Evolutionary conservation across 495 filamentous ascomycete genomes (phyloP).

Genomic region (Penicillium diatomitis): DNA sequence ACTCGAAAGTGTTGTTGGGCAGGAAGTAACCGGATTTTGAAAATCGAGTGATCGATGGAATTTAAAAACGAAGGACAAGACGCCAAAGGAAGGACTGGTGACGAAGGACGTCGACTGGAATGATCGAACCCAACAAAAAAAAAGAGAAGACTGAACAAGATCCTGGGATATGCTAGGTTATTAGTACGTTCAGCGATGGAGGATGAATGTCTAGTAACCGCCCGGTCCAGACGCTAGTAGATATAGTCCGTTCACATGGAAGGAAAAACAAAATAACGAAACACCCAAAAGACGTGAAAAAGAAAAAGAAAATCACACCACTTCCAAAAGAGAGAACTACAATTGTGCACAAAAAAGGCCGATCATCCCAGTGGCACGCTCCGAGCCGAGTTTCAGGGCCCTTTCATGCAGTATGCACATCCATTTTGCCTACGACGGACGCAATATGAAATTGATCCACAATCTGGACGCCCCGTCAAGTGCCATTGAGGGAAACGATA

Average conservation of each 20-base stretch:
- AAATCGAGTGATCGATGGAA: too few relatives aligned
- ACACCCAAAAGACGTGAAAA: too few relatives aligned
- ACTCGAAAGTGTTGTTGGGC: not conserved
- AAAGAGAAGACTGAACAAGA: slow-evolving; percentile 16
- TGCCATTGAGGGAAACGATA: slow-evolving; percentile 16
- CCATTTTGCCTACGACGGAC: slow-evolving; percentile 16
- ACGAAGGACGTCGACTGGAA: slow-evolving; percentile 3
- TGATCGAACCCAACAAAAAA: slow-evolving; percentile 6
- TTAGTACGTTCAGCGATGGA: slow-evolving; percentile 6
- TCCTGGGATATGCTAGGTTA: slow-evolving; percentile 18
- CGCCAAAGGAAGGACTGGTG: slow-evolving; percentile 19
- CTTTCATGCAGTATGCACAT: slow-evolving; percentile 21
- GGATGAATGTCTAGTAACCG: slow-evolving; percentile 4
- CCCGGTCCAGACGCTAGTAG: slow-evolving; percentile 6
- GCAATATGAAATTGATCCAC: slow-evolving; percentile 13
- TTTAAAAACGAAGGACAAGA: slow-evolving; percentile 17
- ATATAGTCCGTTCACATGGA: slow-evolving; percentile 8
- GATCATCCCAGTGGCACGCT: not conserved
- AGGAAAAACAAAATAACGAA: too few relatives aligned
- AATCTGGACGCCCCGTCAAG: slow-evolving; percentile 6
- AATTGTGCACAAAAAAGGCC: not conserved
- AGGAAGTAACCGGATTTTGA: too few relatives aligned
- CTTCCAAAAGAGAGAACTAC: too few relatives aligned
- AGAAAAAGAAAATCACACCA: too few relatives aligned
- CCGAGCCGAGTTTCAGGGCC: slow-evolving; percentile 10